Evolutionary conservation across 2,329 filamentous ascomycete genomes (phyloP).

Genomic region (Eutypa lata): DNA sequence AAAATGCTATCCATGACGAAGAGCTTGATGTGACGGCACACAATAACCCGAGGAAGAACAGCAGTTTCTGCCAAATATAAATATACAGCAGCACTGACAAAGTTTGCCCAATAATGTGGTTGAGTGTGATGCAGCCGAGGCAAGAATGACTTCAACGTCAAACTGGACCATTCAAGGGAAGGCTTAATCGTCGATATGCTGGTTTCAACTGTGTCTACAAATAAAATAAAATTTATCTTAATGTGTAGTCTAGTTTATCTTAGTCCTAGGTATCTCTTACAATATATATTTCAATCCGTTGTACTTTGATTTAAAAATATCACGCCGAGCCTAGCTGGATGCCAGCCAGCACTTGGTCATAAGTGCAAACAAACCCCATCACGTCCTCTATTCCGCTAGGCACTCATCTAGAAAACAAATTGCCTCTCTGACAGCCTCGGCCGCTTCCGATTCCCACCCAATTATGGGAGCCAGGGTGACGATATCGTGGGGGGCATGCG

Average conservation of each 20-base stretch:
- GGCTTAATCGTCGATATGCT: neutral
- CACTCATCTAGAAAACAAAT: conserved; percentile 3
- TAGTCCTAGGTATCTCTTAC: neutral
- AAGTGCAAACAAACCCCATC: neutral
- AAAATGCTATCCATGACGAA: no score
- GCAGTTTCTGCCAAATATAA: neutral
- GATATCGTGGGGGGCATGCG: conserved; percentile 19
- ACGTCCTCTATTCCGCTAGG: neutral
- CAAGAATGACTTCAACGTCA: neutral
- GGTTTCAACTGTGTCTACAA: neutral
- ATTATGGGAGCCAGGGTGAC: conserved; percentile 17
- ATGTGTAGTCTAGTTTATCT: neutral
- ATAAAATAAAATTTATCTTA: neutral
- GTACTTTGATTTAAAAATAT: neutral
- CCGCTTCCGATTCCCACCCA: conserved; percentile 10
- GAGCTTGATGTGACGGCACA: neutral
- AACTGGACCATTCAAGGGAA: neutral
- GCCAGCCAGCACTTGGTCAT: neutral
- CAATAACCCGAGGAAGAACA: neutral
- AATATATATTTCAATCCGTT: neutral
- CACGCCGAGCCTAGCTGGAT: neutral
- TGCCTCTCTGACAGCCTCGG: conserved; percentile 3
- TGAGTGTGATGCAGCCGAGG: neutral
- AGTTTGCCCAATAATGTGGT: neutral
- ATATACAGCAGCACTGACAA: neutral